Evolutionary conservation across 164 flowering plant genomes (phyloP).

Genomic region (Umbilicus rupestris): DNA sequence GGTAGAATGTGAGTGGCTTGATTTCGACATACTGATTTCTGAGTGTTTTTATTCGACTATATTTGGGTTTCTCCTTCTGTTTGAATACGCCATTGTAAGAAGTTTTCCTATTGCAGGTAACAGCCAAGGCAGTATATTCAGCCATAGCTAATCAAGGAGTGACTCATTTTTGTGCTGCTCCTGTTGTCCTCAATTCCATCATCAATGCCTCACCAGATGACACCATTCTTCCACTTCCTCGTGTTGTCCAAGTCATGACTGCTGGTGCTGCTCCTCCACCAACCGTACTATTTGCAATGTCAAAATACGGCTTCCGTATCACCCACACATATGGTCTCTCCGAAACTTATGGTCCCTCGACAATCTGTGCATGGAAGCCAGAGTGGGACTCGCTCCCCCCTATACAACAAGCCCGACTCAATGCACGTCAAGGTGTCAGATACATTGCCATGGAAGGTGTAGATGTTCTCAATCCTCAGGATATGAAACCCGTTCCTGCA

Average conservation of each 20-base stretch:
- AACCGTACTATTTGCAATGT: slow-evolving; percentile 57
- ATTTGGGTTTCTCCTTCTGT: too few relatives aligned
- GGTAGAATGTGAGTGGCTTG: too few relatives aligned
- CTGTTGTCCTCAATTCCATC: slow-evolving; percentile 81
- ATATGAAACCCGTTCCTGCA: slow-evolving; percentile 62
- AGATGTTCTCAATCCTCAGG: slow-evolving; percentile 50
- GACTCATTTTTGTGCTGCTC: slow-evolving; percentile 95
- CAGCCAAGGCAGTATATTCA: slow-evolving; percentile 70
- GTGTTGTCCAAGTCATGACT: slow-evolving; percentile 65
- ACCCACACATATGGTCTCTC: slow-evolving; percentile 94
- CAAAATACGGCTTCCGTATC: slow-evolving; percentile 61
- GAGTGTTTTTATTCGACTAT: too few relatives aligned
- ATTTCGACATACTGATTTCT: neutral
- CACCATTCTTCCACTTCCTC: slow-evolving; percentile 74
- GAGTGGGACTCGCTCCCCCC: slow-evolving; percentile 78
- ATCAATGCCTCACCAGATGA: slow-evolving; percentile 61
- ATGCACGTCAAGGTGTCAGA: slow-evolving; percentile 84
- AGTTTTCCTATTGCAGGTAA: slow-evolving; percentile 43
- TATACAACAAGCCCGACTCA: slow-evolving; percentile 59
- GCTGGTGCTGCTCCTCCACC: slow-evolving; percentile 99
- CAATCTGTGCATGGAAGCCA: slow-evolving; percentile 88
- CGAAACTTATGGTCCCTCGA: slow-evolving; percentile 90
- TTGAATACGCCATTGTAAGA: too few relatives aligned
- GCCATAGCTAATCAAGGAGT: slow-evolving; percentile 70
- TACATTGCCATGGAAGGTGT: slow-evolving; percentile 62